A percentile compares a stretch with the other conserved stretches of the same genome.
Evolutionary conservation across 75 land plant genomes (phyloP).

Genomic region (Sequoiadendron giganteum): DNA sequence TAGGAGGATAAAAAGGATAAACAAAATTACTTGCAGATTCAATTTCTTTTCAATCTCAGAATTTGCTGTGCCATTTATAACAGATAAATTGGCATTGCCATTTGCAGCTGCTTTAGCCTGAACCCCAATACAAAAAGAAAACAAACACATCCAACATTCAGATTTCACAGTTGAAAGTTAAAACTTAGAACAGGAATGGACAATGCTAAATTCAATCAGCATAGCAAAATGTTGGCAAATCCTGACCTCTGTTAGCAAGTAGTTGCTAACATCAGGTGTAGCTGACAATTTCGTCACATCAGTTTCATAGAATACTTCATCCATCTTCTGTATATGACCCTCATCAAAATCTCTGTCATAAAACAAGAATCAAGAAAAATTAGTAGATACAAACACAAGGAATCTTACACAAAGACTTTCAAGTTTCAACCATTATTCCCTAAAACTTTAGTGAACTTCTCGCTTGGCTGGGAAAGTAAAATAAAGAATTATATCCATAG

Average conservation of each 20-base stretch:
- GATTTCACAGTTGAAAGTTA: neutral
- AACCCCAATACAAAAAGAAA: constrained; percentile 11
- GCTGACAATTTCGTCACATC: constrained; percentile 51
- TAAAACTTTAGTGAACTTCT: constrained; percentile 2
- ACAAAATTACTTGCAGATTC: constrained; percentile 20
- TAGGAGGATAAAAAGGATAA: neutral
- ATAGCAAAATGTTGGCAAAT: neutral
- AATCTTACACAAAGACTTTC: neutral
- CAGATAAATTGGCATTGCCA: constrained; percentile 46
- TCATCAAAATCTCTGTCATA: constrained; percentile 86
- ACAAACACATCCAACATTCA: neutral
- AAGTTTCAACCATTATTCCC: neutral
- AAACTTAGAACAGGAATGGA: neutral
- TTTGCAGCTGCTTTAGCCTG: constrained; percentile 62
- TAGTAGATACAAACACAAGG: neutral
- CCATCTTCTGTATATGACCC: constrained; percentile 51
- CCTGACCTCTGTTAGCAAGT: constrained; percentile 69
- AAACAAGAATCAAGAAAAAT: neutral
- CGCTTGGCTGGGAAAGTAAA: neutral
- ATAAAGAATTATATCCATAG: neutral
- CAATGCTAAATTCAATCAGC: neutral
- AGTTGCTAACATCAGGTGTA: constrained; percentile 90
- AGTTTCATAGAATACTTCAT: constrained; percentile 64
- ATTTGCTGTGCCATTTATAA: constrained; percentile 69
- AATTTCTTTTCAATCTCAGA: constrained; percentile 59